Percentiles rank a stretch among this genome's conserved stretches.
These are phyloP conservation scores for Kodamaea leandrae DNA, from an alignment of 805 yeast species.

Conservation along the genomic window DNA sequence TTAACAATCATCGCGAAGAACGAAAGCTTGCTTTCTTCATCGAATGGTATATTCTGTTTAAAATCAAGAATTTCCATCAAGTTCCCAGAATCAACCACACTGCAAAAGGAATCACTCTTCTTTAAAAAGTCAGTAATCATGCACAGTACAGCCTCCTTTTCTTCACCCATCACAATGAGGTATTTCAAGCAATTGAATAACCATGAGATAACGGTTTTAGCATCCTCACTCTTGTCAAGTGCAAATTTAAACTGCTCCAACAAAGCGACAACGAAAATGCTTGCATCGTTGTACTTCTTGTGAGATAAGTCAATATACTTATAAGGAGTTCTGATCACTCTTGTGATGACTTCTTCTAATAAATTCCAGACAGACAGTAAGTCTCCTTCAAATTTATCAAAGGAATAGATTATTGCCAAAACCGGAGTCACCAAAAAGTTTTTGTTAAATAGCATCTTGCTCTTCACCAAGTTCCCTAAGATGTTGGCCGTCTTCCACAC, in stretches of 20 bases:
- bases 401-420: constrained; percentile 50
- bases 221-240: constrained; percentile 24
- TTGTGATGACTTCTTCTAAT: constrained; percentile 71
- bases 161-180: constrained; percentile 59
- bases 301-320: constrained; percentile 67
- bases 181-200: constrained; percentile 46
- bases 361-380: constrained; percentile 50
- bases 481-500: constrained; percentile 46
- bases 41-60: not conserved
- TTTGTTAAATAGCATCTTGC: constrained; percentile 56
- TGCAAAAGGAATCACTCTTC: constrained; percentile 6
- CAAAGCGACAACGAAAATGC: constrained; percentile 33
- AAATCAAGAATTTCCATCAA: constrained; percentile 10
- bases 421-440: constrained; percentile 53
- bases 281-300: constrained; percentile 25
- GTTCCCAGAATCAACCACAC: constrained; percentile 7
- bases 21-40: constrained; percentile 5
- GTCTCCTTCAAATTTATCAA: constrained; percentile 20
- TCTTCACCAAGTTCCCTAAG: constrained; percentile 45
- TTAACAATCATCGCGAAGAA: constrained; percentile 14
- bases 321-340: constrained; percentile 75
- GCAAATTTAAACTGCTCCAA: constrained; percentile 71
- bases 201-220: constrained; percentile 40
- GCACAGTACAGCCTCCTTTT: constrained; percentile 25
- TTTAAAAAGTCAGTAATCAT: constrained; percentile 14